phyloP scores from a whole-genome alignment of 768 basidiomycete species.

The Pholiota conissans region DNA sequence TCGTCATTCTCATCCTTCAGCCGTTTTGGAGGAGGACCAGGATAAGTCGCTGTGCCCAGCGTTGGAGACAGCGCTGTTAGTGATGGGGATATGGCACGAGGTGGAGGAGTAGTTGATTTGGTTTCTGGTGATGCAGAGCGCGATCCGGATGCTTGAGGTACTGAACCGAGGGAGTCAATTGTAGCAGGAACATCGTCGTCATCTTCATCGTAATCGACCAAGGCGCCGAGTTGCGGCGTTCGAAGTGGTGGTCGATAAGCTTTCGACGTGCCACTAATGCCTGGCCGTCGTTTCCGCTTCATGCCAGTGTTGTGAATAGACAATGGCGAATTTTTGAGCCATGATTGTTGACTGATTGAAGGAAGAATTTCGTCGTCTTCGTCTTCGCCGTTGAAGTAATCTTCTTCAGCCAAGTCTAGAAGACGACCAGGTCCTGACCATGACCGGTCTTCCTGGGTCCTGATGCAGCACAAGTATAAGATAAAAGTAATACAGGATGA shows the following conservation, averaged over 20 bases:
- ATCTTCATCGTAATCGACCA: constrained; percentile 80
- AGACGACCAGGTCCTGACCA: constrained; percentile 43
- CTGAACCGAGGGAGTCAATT: background rate
- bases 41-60: constrained; percentile 26
- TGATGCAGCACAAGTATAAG: constrained; percentile 24
- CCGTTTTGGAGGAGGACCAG: constrained; percentile 47
- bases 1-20: constrained; percentile 51
- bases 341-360: constrained; percentile 38
- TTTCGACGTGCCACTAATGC: constrained; percentile 42
- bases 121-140: constrained; percentile 11
- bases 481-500: constrained; percentile 3
- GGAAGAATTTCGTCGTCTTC: constrained; percentile 60
- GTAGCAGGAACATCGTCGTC: constrained; percentile 49
- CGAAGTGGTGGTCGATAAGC: constrained; percentile 50
- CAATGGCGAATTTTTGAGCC: constrained; percentile 33
- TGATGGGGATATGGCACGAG: constrained; percentile 12
- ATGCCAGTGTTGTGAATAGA: constrained; percentile 35
- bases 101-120: constrained; percentile 6
- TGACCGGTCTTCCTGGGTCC: constrained; percentile 38
- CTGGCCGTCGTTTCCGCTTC: constrained; percentile 61
- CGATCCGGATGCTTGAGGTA: constrained; percentile 13
- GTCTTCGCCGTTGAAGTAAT: constrained; percentile 90
- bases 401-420: constrained; percentile 81
- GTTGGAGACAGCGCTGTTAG: constrained; percentile 31
- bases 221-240: constrained; percentile 53